Evolutionary conservation across 1,284 basidiomycete genomes (phyloP).

Genomic region (Tilletiopsis washingtonensis): DNA sequence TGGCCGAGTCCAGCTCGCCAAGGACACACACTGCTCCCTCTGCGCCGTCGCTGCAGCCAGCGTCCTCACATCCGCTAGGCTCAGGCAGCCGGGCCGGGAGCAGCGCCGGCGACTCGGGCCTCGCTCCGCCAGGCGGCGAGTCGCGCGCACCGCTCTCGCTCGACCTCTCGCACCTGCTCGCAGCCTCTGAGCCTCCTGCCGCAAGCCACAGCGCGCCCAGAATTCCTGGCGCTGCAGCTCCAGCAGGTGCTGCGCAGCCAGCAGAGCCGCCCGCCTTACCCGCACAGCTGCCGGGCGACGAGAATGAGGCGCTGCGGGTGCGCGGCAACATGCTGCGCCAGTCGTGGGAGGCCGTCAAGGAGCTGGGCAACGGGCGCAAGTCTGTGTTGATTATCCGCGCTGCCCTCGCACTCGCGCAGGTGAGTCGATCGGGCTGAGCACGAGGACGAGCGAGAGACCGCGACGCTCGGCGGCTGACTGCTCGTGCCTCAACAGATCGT

Average conservation of each 20-base stretch:
- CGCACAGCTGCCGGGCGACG: too few species aligned
- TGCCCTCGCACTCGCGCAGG: conserved; percentile 15
- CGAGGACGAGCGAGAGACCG: neutral
- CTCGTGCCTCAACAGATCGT: conserved; percentile 1
- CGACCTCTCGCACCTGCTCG: neutral
- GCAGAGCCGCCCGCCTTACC: neutral
- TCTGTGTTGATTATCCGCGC: conserved; percentile 16
- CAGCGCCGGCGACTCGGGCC: too few species aligned
- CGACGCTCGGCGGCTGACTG: neutral
- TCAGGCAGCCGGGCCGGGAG: too few species aligned
- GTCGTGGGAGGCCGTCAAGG: conserved; percentile 14
- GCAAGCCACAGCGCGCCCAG: neutral
- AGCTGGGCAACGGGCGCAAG: conserved; percentile 17
- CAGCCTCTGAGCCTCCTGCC: neutral
- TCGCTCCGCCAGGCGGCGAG: too few species aligned
- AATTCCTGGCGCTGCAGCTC: neutral
- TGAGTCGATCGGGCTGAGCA: neutral
- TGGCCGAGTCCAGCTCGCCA: too few species aligned
- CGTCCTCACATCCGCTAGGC: too few species aligned
- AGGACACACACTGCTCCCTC: too few species aligned
- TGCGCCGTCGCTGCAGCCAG: too few species aligned
- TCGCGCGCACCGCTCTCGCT: neutral
- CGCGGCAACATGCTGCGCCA: conserved; percentile 20
- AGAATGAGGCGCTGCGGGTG: conserved; percentile 20
- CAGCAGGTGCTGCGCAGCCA: neutral